Base-by-base conservation (phyloP, 1,284 basidiomycete species). In the Pterulicium gracile region DNA sequence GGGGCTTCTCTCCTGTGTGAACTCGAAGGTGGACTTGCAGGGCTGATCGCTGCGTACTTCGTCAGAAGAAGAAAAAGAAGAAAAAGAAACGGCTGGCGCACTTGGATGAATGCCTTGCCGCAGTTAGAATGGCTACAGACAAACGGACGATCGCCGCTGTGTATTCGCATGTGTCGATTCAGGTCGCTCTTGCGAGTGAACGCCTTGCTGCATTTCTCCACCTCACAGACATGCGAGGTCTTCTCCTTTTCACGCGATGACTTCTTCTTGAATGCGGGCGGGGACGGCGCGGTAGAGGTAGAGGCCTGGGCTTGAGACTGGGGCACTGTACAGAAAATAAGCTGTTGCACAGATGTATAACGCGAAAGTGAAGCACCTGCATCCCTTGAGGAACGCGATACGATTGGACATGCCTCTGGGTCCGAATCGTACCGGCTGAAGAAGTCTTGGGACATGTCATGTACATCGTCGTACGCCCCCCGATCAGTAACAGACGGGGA, bases 1-100 rank as follows among this genome's bases (percentile, higher is more conserved):
- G 88, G 2, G 89, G 89, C 58, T 88, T 88, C 68, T 93, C 89
- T 43, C 90, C 89, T 3, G 88, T 90, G 58, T 93, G 89, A 5
- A 89, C 86, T 32, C 89, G 81, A 47, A 77, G 72, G 61, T 93
- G 89, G 3, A 93, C 90, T 44, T 87, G 86, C 48, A 93, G 66
- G 18, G 90, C 90, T 3, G 88, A 90, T 46, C 85, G 77, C 87
- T 89, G 57, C 40, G 50, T 21, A 54, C 49, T 42, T 55, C 36
- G 48, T 21, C 18, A 39, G 23, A 24, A 27, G 41, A 22, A 24
- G 34, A 44, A 24, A 35, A 23, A 7, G 42, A 48, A 32, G 49
- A 45, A 27, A 41, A 40, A 43, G 46, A 44, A 14, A 42, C 23
- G 40, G 20, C 45, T 42, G 42, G 53, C 61, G 47, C 62, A 86